Percentiles rank a stretch among this genome's conserved stretches.
Evolutionary conservation across 2,329 filamentous ascomycete genomes (phyloP).

Genomic region (Diaporthe sp.): DNA sequence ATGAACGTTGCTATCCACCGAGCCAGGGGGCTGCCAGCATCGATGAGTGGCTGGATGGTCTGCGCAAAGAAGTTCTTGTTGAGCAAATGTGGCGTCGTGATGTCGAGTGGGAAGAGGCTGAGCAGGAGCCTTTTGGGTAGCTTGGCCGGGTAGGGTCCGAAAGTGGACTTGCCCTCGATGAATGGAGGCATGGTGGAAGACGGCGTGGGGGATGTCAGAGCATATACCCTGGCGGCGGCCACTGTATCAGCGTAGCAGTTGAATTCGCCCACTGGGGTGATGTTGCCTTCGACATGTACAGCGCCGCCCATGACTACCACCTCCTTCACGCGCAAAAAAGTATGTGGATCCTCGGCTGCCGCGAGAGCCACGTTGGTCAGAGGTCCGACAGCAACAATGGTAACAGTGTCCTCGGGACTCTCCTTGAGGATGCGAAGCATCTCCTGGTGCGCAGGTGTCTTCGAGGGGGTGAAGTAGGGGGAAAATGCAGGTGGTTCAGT

Average conservation of each 20-base stretch:
- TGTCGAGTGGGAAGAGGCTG: conserved; percentile 81
- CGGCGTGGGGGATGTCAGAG: conserved; percentile 81
- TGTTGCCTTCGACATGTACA: conserved; percentile 84
- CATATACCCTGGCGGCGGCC: conserved; percentile 82
- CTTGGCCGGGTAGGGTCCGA: conserved; percentile 73
- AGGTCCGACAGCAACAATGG: conserved; percentile 91
- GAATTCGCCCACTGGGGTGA: conserved; percentile 90
- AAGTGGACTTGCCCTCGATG: conserved; percentile 61
- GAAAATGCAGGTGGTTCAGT: conserved; percentile 61
- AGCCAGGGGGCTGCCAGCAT: conserved; percentile 78
- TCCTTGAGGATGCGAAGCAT: conserved; percentile 89
- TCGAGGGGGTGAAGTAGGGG: conserved; percentile 81
- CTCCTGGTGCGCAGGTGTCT: conserved; percentile 81
- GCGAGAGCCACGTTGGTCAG: conserved; percentile 94
- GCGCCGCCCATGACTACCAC: conserved; percentile 96
- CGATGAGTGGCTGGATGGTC: conserved; percentile 67
- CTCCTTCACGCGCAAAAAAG: conserved; percentile 90
- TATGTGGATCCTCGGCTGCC: conserved; percentile 87
- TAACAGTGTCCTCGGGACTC: conserved; percentile 86
- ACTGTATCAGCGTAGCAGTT: conserved; percentile 92
- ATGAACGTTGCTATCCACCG: conserved; percentile 82
- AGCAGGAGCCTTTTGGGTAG: conserved; percentile 76
- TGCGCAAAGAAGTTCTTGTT: conserved; percentile 70
- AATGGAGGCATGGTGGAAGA: conserved; percentile 84
- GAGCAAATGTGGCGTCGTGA: conserved; percentile 80